These are phyloP conservation scores for Alternaria sp. DNA, from an alignment of 2,329 filamentous ascomycete species.

Conservation along the genomic window DNA sequence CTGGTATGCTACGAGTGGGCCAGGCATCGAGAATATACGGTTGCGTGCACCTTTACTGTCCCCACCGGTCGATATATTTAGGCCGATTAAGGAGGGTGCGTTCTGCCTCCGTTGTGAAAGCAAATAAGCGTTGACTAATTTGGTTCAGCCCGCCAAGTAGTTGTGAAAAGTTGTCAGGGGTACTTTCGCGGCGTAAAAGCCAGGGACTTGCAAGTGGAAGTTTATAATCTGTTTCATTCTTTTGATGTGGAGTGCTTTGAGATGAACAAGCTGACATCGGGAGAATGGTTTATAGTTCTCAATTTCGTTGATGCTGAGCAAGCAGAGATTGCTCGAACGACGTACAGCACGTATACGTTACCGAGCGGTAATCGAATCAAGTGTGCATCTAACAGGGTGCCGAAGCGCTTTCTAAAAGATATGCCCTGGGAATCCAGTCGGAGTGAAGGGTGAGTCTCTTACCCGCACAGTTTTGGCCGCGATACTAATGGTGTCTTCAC, in stretches of 20 bases:
- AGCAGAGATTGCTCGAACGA: not conserved
- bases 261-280: not conserved
- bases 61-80: not conserved
- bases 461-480: not conserved
- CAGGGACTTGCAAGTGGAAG: not conserved
- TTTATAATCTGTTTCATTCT: not conserved
- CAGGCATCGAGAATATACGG: not conserved
- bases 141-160: not conserved
- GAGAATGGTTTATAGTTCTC: not conserved
- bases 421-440: not conserved
- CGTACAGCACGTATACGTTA: not conserved
- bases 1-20: not conserved
- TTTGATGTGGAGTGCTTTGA: not conserved
- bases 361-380: not conserved
- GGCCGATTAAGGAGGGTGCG: not conserved
- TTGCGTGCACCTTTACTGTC: not conserved
- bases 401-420: not conserved
- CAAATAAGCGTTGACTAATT: not conserved
- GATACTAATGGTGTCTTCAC: not conserved
- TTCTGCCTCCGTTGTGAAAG: not conserved
- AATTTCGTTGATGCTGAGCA: not conserved
- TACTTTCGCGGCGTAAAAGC: not conserved
- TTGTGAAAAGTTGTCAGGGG: not conserved
- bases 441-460: not conserved
- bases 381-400: not conserved